These are phyloP conservation scores for Colletotrichum paranaense DNA, from an alignment of 2,329 filamentous ascomycete species.

Conservation along the genomic window DNA sequence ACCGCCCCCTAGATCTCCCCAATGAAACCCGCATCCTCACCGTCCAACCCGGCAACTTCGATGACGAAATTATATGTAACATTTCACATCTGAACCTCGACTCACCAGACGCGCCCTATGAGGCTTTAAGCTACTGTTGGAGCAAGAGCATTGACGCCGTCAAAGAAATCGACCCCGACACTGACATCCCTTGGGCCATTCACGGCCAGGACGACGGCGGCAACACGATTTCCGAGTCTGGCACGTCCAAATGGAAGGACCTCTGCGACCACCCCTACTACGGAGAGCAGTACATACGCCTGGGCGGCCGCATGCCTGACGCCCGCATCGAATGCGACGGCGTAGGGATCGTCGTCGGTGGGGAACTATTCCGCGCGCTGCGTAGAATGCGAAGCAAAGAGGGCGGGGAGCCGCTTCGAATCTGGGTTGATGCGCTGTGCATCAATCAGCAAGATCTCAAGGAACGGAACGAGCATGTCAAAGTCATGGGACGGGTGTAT, in stretches of 20 bases:
- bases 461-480: conserved; percentile 33
- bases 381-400: conserved; percentile 6
- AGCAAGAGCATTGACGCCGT: conserved; percentile 22
- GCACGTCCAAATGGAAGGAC: conserved; percentile 26
- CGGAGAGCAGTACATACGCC: conserved; percentile 11
- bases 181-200: conserved; percentile 14
- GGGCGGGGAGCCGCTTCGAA: neutral
- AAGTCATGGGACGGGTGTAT: conserved; percentile 29
- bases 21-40: conserved; percentile 28
- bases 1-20: conserved; percentile 14
- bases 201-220: conserved; percentile 11
- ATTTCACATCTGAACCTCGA: conserved; percentile 4
- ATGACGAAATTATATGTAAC: conserved; percentile 13
- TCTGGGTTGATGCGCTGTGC: conserved; percentile 35
- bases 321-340: conserved; percentile 24
- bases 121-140: conserved; percentile 41
- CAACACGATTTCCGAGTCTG: neutral
- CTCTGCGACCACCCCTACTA: conserved; percentile 39
- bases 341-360: conserved; percentile 13
- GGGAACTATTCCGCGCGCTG: conserved; percentile 28
- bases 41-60: conserved; percentile 17
- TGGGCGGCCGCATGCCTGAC: conserved; percentile 25
- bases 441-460: conserved; percentile 31
- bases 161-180: neutral
- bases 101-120: conserved; percentile 29